These are phyloP conservation scores for Myxozyma neglecta DNA, from an alignment of 805 yeast species.

Conservation along the genomic window DNA sequence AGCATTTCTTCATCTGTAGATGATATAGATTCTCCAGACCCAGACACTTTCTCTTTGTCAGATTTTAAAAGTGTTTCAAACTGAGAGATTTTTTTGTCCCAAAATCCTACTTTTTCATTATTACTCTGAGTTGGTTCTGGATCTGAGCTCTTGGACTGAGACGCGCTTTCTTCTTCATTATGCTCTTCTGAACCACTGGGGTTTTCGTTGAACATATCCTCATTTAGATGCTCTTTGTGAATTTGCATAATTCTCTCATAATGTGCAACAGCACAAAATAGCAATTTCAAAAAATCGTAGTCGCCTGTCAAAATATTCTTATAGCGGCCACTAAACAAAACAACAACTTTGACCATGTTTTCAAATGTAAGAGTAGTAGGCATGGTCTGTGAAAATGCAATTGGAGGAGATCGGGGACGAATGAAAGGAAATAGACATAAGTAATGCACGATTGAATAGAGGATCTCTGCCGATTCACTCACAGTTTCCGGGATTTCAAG, in stretches of 20 bases:
- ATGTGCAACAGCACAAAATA: conserved; percentile 50
- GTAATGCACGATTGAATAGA: conserved; percentile 47
- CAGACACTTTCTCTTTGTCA: not conserved
- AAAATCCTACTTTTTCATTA: conserved; percentile 12
- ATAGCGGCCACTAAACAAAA: conserved; percentile 49
- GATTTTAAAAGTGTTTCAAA: conserved; percentile 5
- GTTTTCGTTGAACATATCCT: not conserved
- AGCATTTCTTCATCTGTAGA: conserved; percentile 34
- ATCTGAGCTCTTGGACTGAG: not conserved
- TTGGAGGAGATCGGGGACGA: conserved; percentile 35
- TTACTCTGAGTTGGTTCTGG: not conserved
- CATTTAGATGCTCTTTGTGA: conserved; percentile 18
- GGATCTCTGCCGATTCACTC: conserved; percentile 38
- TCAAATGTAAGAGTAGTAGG: conserved; percentile 42
- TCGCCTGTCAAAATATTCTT: conserved; percentile 41
- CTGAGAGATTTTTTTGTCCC: conserved; percentile 20
- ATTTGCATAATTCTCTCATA: conserved; percentile 11
- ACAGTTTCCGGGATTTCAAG: conserved; percentile 44
- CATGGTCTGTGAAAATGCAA: conserved; percentile 20
- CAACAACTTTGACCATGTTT: conserved; percentile 48
- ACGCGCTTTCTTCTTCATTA: conserved; percentile 29
- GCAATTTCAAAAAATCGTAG: conserved; percentile 46
- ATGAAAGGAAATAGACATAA: conserved; percentile 55
- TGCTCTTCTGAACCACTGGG: conserved; percentile 13
- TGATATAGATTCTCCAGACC: not conserved